Evolutionary conservation across 1,284 basidiomycete genomes (phyloP), one percentile per base, ranked within the genome.

Genomic region (Takashimella tepidaria): DNA sequence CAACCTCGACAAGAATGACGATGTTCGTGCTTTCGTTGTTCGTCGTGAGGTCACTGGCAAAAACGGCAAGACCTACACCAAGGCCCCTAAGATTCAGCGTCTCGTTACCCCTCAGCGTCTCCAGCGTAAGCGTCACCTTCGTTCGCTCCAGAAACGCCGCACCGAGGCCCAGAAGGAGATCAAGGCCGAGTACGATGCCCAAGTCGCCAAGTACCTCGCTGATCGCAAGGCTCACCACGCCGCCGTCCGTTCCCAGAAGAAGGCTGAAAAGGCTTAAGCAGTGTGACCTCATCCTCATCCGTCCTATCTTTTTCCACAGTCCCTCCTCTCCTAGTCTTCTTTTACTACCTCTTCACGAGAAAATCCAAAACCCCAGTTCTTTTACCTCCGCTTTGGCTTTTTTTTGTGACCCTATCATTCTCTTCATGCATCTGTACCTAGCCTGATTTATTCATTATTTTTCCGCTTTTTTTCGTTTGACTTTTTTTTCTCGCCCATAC

Each of bases 61-160:
- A 86, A 92, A 95, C 82, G 91, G 89, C 64, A 98, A 97, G 54
- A 88, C 92, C 58, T 96, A 95, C 81, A 92, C 89, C 80, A 98
- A 98, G 83, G 92, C 93, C 83, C 95, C 70, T 64, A 72, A 73
- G 70, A 79, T 80, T 68, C 79, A 79, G 75, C 85, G 91, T 72
- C 83, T 93, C 60, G 92, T 98, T 71, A 97, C 92, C 57, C 92
- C 93, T 68, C 76, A 88, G 73, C 90, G 93, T 71, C 87, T 98
- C 73, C 95, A 98, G 81, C 89, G 92, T 79, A 90, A 92, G 79
- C 89, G 95, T 70, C 92, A 92, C 82, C 83, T 95, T 70, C 85
- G 81, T 62, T 84, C 90, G 53, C 83, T 97, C 81, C 89, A 93
- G 81, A 85, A 87, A 77, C 85, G 89, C 78, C 85, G 84, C 77